Conservation (phyloP, 1,284 basidiomycete species). For the Apiotrichum domesticum region DNA sequence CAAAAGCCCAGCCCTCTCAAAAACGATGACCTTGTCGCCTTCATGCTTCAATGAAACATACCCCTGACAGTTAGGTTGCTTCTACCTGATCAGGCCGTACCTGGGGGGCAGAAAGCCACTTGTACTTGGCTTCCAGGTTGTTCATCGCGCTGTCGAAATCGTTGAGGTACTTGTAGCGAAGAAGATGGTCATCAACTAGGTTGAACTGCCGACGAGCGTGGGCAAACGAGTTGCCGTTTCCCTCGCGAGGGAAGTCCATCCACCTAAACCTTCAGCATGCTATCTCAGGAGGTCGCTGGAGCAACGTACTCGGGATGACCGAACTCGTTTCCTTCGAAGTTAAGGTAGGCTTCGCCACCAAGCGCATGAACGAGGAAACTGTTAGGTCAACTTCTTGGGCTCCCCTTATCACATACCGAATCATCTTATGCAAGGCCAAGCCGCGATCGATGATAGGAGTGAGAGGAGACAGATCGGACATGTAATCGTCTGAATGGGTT, state of each 20-base stretch:
- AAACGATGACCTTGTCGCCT: constrained; percentile 83
- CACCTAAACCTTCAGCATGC: constrained; percentile 54
- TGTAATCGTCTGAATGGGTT: constrained; percentile 66
- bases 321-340: constrained; percentile 98
- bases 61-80: constrained; percentile 51
- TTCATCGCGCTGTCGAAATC: constrained; percentile 95
- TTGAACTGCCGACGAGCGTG: constrained; percentile 95
- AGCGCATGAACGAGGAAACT: constrained; percentile 85
- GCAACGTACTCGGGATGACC: constrained; percentile 79
- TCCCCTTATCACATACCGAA: constrained; percentile 54
- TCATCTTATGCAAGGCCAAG: constrained; percentile 92
- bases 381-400: neutral
- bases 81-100: constrained; percentile 46
- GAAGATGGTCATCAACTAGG: constrained; percentile 72
- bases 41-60: constrained; percentile 92
- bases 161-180: constrained; percentile 90
- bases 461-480: constrained; percentile 83
- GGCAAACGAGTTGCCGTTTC: constrained; percentile 91
- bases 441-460: constrained; percentile 86
- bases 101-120: constrained; percentile 80
- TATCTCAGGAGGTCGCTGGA: too few relatives aligned
- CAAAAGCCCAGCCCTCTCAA: constrained; percentile 82
- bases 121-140: constrained; percentile 65
- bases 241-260: constrained; percentile 96
- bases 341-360: constrained; percentile 94